A percentile compares a stretch with the other conserved stretches of the same genome.
Evolutionary conservation across 257 asterid genomes (phyloP).

Genomic region (Mentha longifolia): DNA sequence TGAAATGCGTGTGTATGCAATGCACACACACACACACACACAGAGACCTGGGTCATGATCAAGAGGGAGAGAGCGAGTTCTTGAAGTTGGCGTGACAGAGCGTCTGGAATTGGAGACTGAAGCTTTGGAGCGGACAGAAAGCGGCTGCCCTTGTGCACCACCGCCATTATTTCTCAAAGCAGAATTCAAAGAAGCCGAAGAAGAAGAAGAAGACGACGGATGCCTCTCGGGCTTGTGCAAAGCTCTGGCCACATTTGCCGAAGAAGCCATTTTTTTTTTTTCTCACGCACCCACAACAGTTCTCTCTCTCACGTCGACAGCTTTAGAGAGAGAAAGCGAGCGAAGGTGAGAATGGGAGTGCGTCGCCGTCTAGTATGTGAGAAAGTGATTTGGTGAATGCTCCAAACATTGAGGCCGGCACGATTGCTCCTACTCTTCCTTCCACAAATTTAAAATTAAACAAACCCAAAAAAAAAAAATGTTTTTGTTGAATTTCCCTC

Average conservation of each 20-base stretch:
- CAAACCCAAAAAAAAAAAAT: not conserved
- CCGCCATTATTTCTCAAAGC: slow-evolving; percentile 45
- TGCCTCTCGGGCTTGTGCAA: slow-evolving; percentile 50
- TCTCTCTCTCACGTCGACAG: slow-evolving; percentile 27
- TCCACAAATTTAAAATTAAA: not conserved
- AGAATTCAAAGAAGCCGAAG: slow-evolving; percentile 28
- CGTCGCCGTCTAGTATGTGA: slow-evolving; percentile 5
- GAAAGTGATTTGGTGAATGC: slow-evolving; percentile 34
- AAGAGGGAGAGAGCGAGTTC: slow-evolving; percentile 53
- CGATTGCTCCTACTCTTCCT: slow-evolving; percentile 45
- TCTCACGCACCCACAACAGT: slow-evolving; percentile 11
- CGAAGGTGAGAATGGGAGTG: slow-evolving; percentile 10
- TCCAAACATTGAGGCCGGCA: slow-evolving; percentile 68
- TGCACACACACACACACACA: not conserved
- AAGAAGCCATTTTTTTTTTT: slow-evolving; percentile 53
- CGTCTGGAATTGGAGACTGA: slow-evolving; percentile 56
- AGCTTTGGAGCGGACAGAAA: slow-evolving; percentile 48
- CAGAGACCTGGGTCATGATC: slow-evolving; percentile 60
- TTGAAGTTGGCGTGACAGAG: slow-evolving; percentile 78
- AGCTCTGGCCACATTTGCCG: slow-evolving; percentile 43
- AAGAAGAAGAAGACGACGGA: slow-evolving; percentile 40
- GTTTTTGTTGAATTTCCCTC: slow-evolving; percentile 35
- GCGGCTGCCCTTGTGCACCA: slow-evolving; percentile 39
- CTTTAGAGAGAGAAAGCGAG: slow-evolving; percentile 4
- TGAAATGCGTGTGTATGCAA: not conserved